Evolutionary conservation across 1,284 basidiomycete genomes (phyloP), one percentile per base, ranked within the genome.

Genomic region (Sanguinoderma infundibulare): DNA sequence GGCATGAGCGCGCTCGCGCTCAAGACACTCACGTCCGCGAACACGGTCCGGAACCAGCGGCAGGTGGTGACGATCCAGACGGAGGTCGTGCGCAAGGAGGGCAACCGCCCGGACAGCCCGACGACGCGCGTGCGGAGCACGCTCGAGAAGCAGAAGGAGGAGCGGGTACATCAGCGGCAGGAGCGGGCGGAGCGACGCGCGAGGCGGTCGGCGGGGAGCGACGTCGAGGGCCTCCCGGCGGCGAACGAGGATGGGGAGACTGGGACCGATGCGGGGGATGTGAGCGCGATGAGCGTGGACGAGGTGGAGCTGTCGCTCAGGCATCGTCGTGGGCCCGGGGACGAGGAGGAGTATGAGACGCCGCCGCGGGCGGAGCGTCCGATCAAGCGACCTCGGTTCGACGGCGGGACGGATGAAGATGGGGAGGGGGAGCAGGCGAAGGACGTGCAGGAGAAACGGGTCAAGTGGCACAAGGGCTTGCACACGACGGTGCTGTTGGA

Each of bases 281-380:
- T 53, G 53, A 73, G 61, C 60, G 64, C 60, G 67, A 72, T 66
- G 40, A 69, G 67, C 39, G 67, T 73, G 0, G 73, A 75, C 36
- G 65, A 70, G 46, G 69, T 78, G 62, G 74, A 63, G 10, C 55
- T 62, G n/a, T 69, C 72, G 10, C 22, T 59, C 51, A 72, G 70
- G 50, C 87, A 91, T 76, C 75, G 74, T 57, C 76, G 86, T 67
- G 90, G 88, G 10, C 85, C 91, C 5, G 92, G 93, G 1, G 93
- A 95, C 20, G 92, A 93, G 38, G 92, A 91, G 67, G 92, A 94
- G 66, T 95, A 91, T 68, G 81, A 83, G 70, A 90, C 89, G 2
- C 91, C 87, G 0, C 77, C 78, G 53, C 77, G 76, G 62, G 71
- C 80, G 26, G 78, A 79, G 38, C 75, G 73, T 58, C 72, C 73